Base-by-base conservation (phyloP, 139 green algal species). In the Ulvella scutata region DNA sequence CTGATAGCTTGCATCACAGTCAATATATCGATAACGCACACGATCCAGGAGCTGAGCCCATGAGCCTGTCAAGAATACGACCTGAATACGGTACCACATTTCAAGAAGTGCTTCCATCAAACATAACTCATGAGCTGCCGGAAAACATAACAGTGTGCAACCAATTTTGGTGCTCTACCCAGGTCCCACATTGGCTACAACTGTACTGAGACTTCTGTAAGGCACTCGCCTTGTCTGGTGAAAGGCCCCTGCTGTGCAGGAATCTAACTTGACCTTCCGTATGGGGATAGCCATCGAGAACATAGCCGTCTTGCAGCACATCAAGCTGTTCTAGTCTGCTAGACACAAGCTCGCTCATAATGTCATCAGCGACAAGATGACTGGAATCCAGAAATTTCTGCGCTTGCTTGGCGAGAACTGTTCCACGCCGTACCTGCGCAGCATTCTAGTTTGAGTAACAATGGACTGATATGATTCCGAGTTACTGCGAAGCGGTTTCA, bases 231-330 rank as follows among this genome's bases (percentile, higher is more conserved):
- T 88, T 90, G 77, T 88, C 83, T 17, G 85, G 80, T 36, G 81
- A 59, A 40, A 88, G 67, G 7, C 80, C 84, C 3, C 35, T 38
- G 6, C 72, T 61, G 20, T 31, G n/a, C 21, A 81, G 72, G 38
- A 7, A 29, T 20, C 9, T 37, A 17, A 80, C 84, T 76, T 91
- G 84, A 9, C 74, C 39, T 2, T 62, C 34, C 0, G 84, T 92
- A 74, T 91, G 88, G 9, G 89, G 89, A 78, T 91, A 92, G 74
- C 88, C 89, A 73, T 94, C 89, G 43, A 94, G 79, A 3, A 90
- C 38, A 85, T 87, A 94, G 78, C 89, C 89, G 2, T 62, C 62
- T 13, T 77, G 61, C 34, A 78, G 26, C 73, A 85, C 91, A 72
- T 92, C 87, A 2, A 75, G 44, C 61, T 82, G 36, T 3, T 51